Conservation (phyloP, 352 stramenopile genomes). For the Phytophthora cactorum region DNA sequence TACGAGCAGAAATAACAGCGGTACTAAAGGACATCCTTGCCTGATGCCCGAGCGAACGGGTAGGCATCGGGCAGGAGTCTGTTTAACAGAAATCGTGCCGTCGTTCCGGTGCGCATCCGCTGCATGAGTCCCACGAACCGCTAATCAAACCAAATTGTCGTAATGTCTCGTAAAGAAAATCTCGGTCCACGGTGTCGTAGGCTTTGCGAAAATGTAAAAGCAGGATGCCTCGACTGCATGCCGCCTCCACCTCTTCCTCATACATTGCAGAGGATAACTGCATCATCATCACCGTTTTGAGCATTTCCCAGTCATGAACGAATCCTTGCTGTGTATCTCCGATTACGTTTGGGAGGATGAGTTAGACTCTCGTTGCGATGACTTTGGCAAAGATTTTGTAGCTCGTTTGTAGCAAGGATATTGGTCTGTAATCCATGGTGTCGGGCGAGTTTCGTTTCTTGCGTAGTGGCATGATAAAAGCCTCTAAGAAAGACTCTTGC, state of each 20-base stretch:
- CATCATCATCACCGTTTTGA: slow-evolving; percentile 14
- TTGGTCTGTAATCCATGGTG: slow-evolving; percentile 17
- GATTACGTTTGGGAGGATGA: too few relatives aligned
- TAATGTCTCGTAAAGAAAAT: slow-evolving; percentile 6
- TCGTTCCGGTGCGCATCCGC: not conserved
- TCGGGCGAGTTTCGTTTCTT: slow-evolving; percentile 8
- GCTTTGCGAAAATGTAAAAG: slow-evolving; percentile 8
- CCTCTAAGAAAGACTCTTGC: not conserved
- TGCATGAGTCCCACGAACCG: not conserved
- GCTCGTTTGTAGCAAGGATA: slow-evolving; percentile 14
- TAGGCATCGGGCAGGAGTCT: not conserved
- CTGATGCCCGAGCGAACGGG: not conserved
- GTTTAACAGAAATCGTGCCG: slow-evolving; percentile 1
- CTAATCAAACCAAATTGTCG: not conserved
- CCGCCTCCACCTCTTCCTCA: not conserved
- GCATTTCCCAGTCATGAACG: slow-evolving; percentile 7
- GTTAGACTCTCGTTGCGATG: too few relatives aligned
- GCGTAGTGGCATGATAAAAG: not conserved
- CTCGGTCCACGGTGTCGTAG: slow-evolving; percentile 8
- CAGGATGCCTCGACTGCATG: not conserved
- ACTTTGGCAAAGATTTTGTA: slow-evolving; percentile 12
- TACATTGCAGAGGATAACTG: not conserved
- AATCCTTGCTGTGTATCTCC: too few relatives aligned
- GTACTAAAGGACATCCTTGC: not conserved
- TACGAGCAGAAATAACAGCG: not conserved